A percentile compares a stretch with the other conserved stretches of the same genome.
Conservation (phyloP, 768 basidiomycete species). For the Mycena filopes region DNA sequence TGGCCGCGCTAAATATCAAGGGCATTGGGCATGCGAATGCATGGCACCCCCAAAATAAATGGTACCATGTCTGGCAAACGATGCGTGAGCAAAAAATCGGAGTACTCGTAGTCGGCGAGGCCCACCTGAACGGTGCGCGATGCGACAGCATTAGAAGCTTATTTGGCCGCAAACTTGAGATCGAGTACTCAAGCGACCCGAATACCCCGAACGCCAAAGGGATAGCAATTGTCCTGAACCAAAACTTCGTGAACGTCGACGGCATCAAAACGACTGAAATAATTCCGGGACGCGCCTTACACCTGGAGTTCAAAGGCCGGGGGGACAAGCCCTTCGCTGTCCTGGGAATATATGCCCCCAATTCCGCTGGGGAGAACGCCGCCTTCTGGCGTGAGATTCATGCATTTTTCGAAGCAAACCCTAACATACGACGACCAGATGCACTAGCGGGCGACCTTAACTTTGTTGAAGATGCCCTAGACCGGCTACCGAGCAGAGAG, state of each 20-base stretch:
- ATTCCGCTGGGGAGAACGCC: constrained; percentile 37
- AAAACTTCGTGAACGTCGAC: constrained; percentile 31
- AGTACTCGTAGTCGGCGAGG: too few species aligned
- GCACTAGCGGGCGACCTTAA: constrained; percentile 55
- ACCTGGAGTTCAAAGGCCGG: constrained; percentile 22
- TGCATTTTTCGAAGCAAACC: constrained; percentile 10
- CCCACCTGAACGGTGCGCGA: too few species aligned
- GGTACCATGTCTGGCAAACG: too few species aligned
- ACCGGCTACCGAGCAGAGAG: too few species aligned
- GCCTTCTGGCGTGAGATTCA: constrained; percentile 43
- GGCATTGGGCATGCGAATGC: constrained; percentile 1
- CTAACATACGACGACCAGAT: constrained; percentile 38
- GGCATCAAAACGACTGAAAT: too few species aligned
- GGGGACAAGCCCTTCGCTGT: constrained; percentile 35
- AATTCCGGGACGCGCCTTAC: constrained; percentile 1
- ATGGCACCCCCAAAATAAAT: background rate
- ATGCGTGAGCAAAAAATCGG: too few species aligned
- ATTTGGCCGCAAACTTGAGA: constrained; percentile 22
- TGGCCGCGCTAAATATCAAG: constrained; percentile 11
- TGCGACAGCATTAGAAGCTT: constrained; percentile 11
- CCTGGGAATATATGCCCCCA: constrained; percentile 50
- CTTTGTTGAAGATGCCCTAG: constrained; percentile 49
- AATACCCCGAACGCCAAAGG: constrained; percentile 38
- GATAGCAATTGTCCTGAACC: constrained; percentile 49
- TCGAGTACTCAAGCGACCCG: constrained; percentile 34